Percentiles rank a stretch among this genome's conserved stretches.
Conservation (phyloP, 257 asterid species). For the Solanum habrochaites region DNA sequence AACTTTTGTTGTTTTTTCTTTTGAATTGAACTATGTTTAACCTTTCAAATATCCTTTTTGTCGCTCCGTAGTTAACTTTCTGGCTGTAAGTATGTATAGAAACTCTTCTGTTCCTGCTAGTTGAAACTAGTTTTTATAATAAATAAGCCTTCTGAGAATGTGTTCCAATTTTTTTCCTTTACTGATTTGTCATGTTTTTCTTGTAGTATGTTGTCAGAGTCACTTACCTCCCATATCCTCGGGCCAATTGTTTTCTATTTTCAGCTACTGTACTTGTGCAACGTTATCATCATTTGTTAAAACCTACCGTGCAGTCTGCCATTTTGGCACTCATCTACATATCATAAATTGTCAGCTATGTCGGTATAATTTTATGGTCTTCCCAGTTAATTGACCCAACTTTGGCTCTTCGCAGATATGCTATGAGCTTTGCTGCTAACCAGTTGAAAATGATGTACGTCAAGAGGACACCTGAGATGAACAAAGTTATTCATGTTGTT, state of each 20-base stretch:
- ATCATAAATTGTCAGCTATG: not conserved
- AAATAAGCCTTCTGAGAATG: not conserved
- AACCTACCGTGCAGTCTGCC: not conserved
- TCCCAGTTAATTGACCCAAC: not conserved
- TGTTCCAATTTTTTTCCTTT: not conserved
- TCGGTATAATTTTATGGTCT: not conserved
- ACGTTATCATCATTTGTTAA: not conserved
- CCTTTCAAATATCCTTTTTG: not conserved
- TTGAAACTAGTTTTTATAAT: not conserved
- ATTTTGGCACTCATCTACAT: not conserved
- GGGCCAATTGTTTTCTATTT: not conserved
- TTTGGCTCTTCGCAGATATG: conserved; percentile 47
- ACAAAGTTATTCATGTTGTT: conserved; percentile 76
- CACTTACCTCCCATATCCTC: not conserved
- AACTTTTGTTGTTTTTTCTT: not conserved
- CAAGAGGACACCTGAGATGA: conserved; percentile 66
- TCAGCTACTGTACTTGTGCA: not conserved
- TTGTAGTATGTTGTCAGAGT: not conserved
- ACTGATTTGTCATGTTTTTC: not conserved
- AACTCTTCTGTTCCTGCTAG: not conserved
- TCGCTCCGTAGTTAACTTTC: not conserved
- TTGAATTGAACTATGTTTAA: not conserved
- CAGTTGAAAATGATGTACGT: conserved; percentile 60
- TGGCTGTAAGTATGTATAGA: not conserved
- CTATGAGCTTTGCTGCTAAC: conserved; percentile 79